A percentile compares a stretch with the other conserved stretches of the same genome.
Conservation (phyloP, 768 basidiomycete genomes). For the Cyathus striatus region DNA sequence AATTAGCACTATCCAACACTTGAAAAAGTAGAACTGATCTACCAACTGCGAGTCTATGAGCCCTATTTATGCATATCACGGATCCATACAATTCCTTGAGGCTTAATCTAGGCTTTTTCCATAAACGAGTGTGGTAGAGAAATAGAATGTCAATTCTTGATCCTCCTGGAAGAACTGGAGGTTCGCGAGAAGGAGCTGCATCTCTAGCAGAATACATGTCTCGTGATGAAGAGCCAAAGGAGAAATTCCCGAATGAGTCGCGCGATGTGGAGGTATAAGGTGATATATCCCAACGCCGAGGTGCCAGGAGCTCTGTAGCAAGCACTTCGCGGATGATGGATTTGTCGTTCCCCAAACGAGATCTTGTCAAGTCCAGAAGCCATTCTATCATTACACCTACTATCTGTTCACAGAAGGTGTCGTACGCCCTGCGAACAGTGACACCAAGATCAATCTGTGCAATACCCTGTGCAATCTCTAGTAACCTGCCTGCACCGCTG, state of each 20-base stretch:
- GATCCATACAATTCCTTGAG: slow-evolving; percentile 81
- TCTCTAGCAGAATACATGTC: no score
- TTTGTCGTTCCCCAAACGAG: slow-evolving; percentile 62
- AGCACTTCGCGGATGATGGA: slow-evolving; percentile 69
- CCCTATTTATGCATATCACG: slow-evolving; percentile 62
- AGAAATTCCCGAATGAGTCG: no score
- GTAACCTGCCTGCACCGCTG: slow-evolving; percentile 42
- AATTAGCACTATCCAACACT: not conserved
- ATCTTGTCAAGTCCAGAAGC: slow-evolving; percentile 76
- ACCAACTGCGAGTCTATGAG: slow-evolving; percentile 80
- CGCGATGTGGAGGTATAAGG: no score
- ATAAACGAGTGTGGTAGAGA: slow-evolving; percentile 76
- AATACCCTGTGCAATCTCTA: slow-evolving; percentile 77
- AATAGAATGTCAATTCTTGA: slow-evolving; percentile 72
- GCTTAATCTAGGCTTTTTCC: slow-evolving; percentile 80
- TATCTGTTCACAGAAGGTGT: slow-evolving; percentile 86
- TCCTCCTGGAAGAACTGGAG: slow-evolving; percentile 44
- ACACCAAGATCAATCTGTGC: slow-evolving; percentile 89
- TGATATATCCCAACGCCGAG: slow-evolving; percentile 54
- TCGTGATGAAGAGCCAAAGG: no score
- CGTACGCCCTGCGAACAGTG: slow-evolving; percentile 80
- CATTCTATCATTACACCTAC: slow-evolving; percentile 81
- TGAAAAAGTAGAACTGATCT: no score
- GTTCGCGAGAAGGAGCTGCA: slow-evolving; percentile 25
- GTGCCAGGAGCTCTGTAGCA: slow-evolving; percentile 61